phyloP scores from a whole-genome alignment of 345 rosid genomes.

The Hibiscus syriacus region DNA sequence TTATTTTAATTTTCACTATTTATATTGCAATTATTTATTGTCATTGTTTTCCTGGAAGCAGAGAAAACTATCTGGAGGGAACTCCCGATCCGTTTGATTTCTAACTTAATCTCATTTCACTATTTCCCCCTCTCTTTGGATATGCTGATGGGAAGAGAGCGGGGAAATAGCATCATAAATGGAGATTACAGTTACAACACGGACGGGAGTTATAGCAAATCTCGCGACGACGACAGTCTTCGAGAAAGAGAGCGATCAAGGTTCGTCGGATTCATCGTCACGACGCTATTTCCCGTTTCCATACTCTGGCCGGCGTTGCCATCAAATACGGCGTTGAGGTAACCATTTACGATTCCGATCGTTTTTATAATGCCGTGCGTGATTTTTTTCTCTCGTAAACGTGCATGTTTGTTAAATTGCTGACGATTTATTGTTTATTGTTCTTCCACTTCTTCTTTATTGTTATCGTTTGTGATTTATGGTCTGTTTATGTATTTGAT shows the following conservation, averaged over 20 bases:
- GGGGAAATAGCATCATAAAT: slow-evolving; percentile 16
- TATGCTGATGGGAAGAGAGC: slow-evolving; percentile 35
- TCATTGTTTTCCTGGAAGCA: no score
- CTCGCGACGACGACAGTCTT: slow-evolving; percentile 17
- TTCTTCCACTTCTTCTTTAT: background rate
- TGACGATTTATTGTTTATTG: background rate
- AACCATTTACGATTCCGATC: background rate
- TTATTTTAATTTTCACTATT: no score
- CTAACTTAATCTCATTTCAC: background rate
- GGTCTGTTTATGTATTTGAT: background rate
- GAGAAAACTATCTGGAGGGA: no score
- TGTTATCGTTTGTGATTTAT: background rate
- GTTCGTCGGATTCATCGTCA: slow-evolving; percentile 25
- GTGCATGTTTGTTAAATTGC: background rate
- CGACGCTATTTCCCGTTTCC: slow-evolving; percentile 50
- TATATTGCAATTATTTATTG: no score
- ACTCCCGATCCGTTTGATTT: no score
- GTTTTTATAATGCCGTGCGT: no score
- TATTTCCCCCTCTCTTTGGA: background rate
- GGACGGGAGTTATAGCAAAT: slow-evolving; percentile 1
- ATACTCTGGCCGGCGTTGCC: slow-evolving; percentile 93
- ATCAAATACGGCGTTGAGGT: slow-evolving; percentile 96
- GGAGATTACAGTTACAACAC: slow-evolving; percentile 17
- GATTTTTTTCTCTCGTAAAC: no score
- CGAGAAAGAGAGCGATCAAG: slow-evolving; percentile 18